Evolutionary conservation across 331 rosid genomes (phyloP), one percentile per base, ranked within the genome.

Genomic region (Quercus phellos): DNA sequence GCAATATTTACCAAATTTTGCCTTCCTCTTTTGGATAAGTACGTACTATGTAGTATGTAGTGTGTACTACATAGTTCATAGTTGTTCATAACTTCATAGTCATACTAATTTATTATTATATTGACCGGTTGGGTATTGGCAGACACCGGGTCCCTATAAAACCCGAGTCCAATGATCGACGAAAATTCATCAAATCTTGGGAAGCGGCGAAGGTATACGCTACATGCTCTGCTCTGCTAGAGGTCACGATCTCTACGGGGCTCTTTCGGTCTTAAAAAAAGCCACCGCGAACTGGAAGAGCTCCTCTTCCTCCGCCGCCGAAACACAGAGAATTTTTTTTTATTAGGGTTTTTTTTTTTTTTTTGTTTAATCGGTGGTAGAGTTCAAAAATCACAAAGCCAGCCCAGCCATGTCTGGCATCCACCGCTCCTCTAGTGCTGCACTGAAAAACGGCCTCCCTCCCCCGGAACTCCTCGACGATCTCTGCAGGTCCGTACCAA

Each of bases 401-500:
- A 50, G 55, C 53, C 59, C 59, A 80, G 71, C 86, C 77, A 91
- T 94, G 98, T 85, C 94, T 30, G 87, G 91, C 67, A 85, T 84
- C 69, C 88, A 84, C 59, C 90, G 92, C 70, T 81, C 96, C 73
- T 46, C 93, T 3, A 84, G 91, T 74, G 81, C 87, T 88, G 84
- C 92, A 0, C 86, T 86, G 16, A 94, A 90, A 87, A 87, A 76
- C 77, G 88, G 94, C 63, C 97, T 90, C 76, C 98, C 97, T 27
- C 97, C 98, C 30, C 90, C 88, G 69, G 98, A 94, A 80, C 98
- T 94, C 77, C 94, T 94, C 18, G 97, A 94, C 53, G 97, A 94
- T 89, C 97, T 94, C 73, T 94, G 98, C 94, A 94, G 98, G 98
- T 86, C 18, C 16, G 4, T 51, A 5, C 53, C 53, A 46, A 38